Percentiles rank a stretch among this genome's conserved stretches.
Conservation (phyloP, 805 yeast species). For the Monosporozyma servazzii region DNA sequence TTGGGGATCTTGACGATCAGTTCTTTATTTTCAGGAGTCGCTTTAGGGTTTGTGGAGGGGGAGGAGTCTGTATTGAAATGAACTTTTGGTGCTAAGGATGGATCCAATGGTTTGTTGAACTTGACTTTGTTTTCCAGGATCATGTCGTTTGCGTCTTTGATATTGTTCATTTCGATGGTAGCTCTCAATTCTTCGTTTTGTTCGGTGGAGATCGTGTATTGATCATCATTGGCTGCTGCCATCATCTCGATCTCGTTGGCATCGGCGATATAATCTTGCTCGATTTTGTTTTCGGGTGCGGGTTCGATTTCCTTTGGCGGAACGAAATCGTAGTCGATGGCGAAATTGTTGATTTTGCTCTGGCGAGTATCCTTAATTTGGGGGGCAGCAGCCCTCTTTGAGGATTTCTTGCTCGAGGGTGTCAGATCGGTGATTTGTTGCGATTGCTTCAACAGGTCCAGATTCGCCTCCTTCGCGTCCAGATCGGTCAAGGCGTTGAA, state of each 20-base stretch:
- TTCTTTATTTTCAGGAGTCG: conserved; percentile 27
- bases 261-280: neutral
- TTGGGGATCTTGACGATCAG: conserved; percentile 18
- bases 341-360: neutral
- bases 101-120: conserved; percentile 11
- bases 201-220: neutral
- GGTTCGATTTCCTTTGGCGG: neutral
- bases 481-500: conserved; percentile 14
- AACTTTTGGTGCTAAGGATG: conserved; percentile 10
- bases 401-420: neutral
- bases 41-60: conserved; percentile 8
- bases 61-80: conserved; percentile 5
- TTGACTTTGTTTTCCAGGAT: conserved; percentile 1
- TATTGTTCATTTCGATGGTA: conserved; percentile 1
- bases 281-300: neutral
- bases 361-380: neutral
- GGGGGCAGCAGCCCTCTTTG: neutral
- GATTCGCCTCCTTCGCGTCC: conserved; percentile 17
- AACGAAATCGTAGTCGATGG: conserved; percentile 2
- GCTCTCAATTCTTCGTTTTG: neutral
- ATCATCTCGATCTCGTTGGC: neutral
- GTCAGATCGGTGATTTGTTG: conserved; percentile 12
- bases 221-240: neutral
- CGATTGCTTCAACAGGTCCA: conserved; percentile 18
- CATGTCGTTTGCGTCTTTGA: conserved; percentile 7